Evolutionary conservation across 129 eudicot genomes (phyloP).

Genomic region (Centaurea solstitialis): DNA sequence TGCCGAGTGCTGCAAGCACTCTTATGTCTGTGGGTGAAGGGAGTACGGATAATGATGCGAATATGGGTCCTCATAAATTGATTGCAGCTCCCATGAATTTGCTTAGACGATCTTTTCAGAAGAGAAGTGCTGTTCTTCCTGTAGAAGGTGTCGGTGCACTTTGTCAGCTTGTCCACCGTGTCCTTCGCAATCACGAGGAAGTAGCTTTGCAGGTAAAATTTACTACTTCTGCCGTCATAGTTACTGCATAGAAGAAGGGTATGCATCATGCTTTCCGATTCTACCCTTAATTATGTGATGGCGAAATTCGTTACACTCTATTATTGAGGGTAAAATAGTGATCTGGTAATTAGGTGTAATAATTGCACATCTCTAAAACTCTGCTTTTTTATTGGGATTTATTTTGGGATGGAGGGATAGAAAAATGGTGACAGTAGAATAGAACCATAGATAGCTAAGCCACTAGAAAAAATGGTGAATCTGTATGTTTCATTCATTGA

Average conservation of each 20-base stretch:
- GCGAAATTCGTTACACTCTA: background rate
- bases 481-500: too few relatives aligned
- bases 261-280: background rate
- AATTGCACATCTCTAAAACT: too few relatives aligned
- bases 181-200: conserved; percentile 76
- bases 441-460: background rate
- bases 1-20: conserved; percentile 58
- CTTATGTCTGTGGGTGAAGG: conserved; percentile 35
- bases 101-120: conserved; percentile 66
- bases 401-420: background rate
- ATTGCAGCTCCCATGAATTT: conserved; percentile 60
- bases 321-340: background rate
- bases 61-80: conserved; percentile 48
- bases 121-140: conserved; percentile 67
- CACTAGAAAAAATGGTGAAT: too few relatives aligned
- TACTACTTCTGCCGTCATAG: background rate
- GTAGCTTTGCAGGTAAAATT: conserved; percentile 73
- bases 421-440: background rate
- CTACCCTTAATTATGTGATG: background rate
- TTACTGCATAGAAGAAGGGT: background rate
- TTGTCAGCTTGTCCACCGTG: conserved; percentile 74
- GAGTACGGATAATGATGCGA: conserved; percentile 37
- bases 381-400: background rate
- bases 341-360: background rate
- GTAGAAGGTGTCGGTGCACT: conserved; percentile 86